phyloP scores from a whole-genome alignment of 2,329 filamentous ascomycete genomes.

The Beauveria brongniartii region DNA sequence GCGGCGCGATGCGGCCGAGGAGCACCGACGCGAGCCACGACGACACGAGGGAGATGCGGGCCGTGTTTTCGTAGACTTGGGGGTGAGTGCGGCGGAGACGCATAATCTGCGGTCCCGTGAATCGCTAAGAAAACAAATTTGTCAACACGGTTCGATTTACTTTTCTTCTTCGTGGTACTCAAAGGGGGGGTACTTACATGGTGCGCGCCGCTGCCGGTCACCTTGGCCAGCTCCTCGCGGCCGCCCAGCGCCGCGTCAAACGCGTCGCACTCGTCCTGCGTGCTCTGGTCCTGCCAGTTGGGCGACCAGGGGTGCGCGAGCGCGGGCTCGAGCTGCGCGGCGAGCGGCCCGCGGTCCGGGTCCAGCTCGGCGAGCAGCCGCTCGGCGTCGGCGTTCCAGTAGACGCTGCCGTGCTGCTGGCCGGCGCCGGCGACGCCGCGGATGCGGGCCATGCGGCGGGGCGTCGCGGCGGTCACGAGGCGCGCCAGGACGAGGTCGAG shows the following conservation, averaged over 20 bases:
- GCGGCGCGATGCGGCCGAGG: constrained; percentile 74
- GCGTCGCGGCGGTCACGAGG: constrained; percentile 59
- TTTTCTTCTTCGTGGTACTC: too few relatives aligned
- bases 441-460: constrained; percentile 59
- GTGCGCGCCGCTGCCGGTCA: constrained; percentile 88
- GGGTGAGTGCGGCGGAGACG: constrained; percentile 75
- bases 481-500: constrained; percentile 75
- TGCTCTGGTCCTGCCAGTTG: constrained; percentile 98
- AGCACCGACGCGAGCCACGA: constrained; percentile 91
- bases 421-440: constrained; percentile 83
- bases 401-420: constrained; percentile 97
- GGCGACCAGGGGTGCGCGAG: constrained; percentile 84
- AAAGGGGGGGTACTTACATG: constrained; percentile 54
- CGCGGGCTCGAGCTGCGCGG: constrained; percentile 62
- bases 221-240: constrained; percentile 60
- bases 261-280: constrained; percentile 80
- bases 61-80: constrained; percentile 69
- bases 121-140: constrained; percentile 49
- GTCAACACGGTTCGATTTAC: too few relatives aligned
- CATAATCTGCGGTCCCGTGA: constrained; percentile 95
- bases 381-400: constrained; percentile 72
- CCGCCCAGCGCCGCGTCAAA: constrained; percentile 70
- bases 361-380: constrained; percentile 53
- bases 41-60: constrained; percentile 85
- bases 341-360: constrained; percentile 45